Evolutionary conservation across 1,139 yeast species (phyloP), one percentile per base, ranked within the genome.

Genomic region (Candida glucosophila): DNA sequence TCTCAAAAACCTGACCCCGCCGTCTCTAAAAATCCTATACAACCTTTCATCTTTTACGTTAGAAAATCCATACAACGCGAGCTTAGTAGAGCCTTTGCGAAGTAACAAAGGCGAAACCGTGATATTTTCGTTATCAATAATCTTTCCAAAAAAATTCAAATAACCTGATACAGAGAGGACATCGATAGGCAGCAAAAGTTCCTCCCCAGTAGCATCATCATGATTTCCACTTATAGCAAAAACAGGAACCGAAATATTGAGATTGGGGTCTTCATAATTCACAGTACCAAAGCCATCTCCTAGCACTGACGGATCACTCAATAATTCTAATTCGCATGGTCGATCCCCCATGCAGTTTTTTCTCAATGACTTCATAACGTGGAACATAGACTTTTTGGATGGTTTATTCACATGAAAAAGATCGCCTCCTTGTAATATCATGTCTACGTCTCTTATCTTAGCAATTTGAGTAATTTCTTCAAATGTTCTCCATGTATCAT

Each of bases 171-270:
- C 85, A 16, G 85, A 73, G 11, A 92, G 55, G 3, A 92, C 58
- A 49, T 90, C 98, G 60, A 90, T 62, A 0, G 98, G 95, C 36
- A 88, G 77, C n/a, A 90, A 58, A 32, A 85, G 56, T 3, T 80
- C 81, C 26, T 77, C 82, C 0, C 98, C 98, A 0, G 95, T 82
- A 1, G 95, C 86, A 53, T 90, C 98, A 50, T 90, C 99, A 49
- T 90, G 99, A 43, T 90, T 90, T 3, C 99, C 99, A 30, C 90
- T 77, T 6, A 92, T 90, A 7, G 92, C 92, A 61, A 90, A 86
- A 12, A 90, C 72, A 0, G 99, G 99, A n/a, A 86, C 71, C 0
- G 93, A 76, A 3, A 90, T 77, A 49, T 90, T 90, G 32, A 85
- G 55, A 49, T 90, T 85, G 3, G 88, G 86, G 47, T 90, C 97